Evolutionary conservation across 1,284 basidiomycete species (phyloP).

Genomic region (Austroboletus novae-zelandiae): DNA sequence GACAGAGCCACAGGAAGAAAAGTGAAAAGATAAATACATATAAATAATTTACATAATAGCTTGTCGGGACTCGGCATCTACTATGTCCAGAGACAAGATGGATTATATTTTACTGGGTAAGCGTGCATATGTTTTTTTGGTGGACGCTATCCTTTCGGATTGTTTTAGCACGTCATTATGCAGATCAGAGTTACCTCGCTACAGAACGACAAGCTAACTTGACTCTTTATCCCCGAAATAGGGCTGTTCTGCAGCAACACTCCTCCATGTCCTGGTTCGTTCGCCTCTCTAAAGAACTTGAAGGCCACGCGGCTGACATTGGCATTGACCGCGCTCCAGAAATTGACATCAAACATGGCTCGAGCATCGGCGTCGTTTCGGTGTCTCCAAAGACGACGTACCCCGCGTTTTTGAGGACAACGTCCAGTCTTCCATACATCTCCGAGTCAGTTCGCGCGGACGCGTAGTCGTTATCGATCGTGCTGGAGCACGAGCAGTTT

Average conservation of each 20-base stretch:
- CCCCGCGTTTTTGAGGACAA: constrained; percentile 17
- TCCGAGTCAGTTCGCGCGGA: constrained; percentile 7
- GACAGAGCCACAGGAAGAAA: constrained; percentile 14
- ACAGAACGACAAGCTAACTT: neutral
- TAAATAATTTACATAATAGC: constrained; percentile 17
- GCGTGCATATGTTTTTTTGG: too few species aligned
- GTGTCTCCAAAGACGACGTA: constrained; percentile 10
- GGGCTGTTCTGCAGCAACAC: constrained; percentile 8
- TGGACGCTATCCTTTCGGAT: too few species aligned
- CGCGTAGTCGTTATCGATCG: constrained; percentile 1
- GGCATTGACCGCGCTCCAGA: constrained; percentile 22
- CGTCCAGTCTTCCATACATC: constrained; percentile 10
- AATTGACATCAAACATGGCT: constrained; percentile 21
- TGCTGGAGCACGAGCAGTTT: constrained; percentile 2
- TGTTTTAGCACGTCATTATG: too few species aligned
- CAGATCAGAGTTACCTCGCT: constrained; percentile 1
- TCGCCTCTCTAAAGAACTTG: constrained; percentile 20
- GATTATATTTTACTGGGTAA: too few species aligned
- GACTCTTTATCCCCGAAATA: neutral
- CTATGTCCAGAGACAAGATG: too few species aligned
- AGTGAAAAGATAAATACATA: constrained; percentile 11
- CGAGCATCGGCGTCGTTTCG: constrained; percentile 6
- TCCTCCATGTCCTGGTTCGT: constrained; percentile 9
- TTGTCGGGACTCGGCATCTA: too few species aligned
- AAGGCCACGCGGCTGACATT: constrained; percentile 13